Conservation (phyloP, 768 basidiomycete genomes). For the Panus rudis region DNA sequence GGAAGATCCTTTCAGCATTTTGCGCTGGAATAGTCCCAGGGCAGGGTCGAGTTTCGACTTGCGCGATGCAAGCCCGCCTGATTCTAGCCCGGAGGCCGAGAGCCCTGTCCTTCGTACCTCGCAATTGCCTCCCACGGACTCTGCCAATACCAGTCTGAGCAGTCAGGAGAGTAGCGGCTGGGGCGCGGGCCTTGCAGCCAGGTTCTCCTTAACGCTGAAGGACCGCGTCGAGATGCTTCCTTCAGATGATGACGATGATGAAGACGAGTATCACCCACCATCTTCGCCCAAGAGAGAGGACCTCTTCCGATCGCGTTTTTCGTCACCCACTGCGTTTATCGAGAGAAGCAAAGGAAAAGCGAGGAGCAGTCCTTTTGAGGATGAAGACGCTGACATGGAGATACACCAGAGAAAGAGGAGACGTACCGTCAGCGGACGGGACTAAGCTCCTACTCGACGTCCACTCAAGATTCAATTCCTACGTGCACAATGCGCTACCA, state of each 20-base stretch:
- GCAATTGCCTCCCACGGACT: slow-evolving; percentile 8
- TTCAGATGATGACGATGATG: slow-evolving; percentile 14
- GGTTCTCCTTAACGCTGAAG: slow-evolving; percentile 19
- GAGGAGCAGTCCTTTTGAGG: too few relatives aligned
- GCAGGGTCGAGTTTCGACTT: too few relatives aligned
- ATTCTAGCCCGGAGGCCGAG: slow-evolving; percentile 21
- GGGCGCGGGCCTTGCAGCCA: slow-evolving; percentile 22
- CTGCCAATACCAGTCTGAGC: slow-evolving; percentile 1
- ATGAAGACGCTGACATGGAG: slow-evolving; percentile 17
- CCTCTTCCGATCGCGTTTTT: too few relatives aligned
- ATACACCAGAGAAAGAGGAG: slow-evolving; percentile 42
- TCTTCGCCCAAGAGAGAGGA: not conserved
- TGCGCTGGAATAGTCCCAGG: too few relatives aligned
- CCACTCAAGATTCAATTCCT: not conserved
- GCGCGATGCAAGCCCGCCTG: slow-evolving; percentile 9
- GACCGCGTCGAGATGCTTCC: slow-evolving; percentile 9
- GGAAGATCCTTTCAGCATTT: slow-evolving; percentile 16
- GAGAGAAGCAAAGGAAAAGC: too few relatives aligned
- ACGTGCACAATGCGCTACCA: too few relatives aligned
- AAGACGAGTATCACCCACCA: slow-evolving; percentile 14
- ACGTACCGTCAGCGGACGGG: slow-evolving; percentile 26
- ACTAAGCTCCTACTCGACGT: slow-evolving; percentile 8
- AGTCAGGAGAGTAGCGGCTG: not conserved
- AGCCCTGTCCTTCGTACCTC: slow-evolving; percentile 46
- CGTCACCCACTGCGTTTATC: too few relatives aligned